Evolutionary conservation across 2,329 filamentous ascomycete genomes (phyloP).

Genomic region (Zymoseptoria ardabiliae): DNA sequence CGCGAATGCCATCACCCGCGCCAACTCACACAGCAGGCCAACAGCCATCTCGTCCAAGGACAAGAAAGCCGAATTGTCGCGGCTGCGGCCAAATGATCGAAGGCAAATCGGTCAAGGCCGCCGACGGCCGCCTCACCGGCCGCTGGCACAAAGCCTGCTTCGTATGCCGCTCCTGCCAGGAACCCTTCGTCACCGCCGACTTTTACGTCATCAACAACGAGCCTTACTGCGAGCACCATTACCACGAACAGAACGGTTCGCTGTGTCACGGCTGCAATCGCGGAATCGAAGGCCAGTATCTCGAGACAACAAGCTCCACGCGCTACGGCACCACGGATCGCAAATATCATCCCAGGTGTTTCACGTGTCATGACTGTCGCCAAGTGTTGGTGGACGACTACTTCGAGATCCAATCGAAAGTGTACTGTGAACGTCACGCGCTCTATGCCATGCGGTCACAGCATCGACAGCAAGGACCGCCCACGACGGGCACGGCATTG

Average conservation of each 20-base stretch:
- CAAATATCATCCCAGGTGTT: slow-evolving; percentile 83
- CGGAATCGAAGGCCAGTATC: slow-evolving; percentile 89
- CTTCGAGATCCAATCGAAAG: slow-evolving; percentile 73
- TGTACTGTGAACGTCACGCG: slow-evolving; percentile 84
- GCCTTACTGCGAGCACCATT: slow-evolving; percentile 87
- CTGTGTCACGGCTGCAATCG: slow-evolving; percentile 70
- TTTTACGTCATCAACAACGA: slow-evolving; percentile 87
- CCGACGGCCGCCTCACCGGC: slow-evolving; percentile 83
- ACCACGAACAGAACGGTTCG: slow-evolving; percentile 84
- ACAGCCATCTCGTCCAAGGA: slow-evolving; percentile 30
- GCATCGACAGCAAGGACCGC: slow-evolving; percentile 13
- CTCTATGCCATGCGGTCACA: slow-evolving; percentile 38
- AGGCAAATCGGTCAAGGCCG: slow-evolving; percentile 89
- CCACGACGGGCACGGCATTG: background rate
- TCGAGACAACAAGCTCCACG: slow-evolving; percentile 56
- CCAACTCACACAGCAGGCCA: slow-evolving; percentile 7
- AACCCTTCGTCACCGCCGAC: slow-evolving; percentile 76
- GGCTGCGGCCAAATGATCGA: slow-evolving; percentile 71
- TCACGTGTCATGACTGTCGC: slow-evolving; percentile 74
- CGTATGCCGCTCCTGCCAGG: slow-evolving; percentile 74
- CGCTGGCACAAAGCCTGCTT: slow-evolving; percentile 95
- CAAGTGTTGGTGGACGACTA: slow-evolving; percentile 73
- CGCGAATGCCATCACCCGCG: slow-evolving; percentile 13
- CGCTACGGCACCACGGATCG: slow-evolving; percentile 47
- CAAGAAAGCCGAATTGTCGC: slow-evolving; percentile 65